Percentiles rank a stretch among this genome's conserved stretches.
phyloP scores from a whole-genome alignment of 2,329 filamentous ascomycete species.

The Sarocladium oryzae region DNA sequence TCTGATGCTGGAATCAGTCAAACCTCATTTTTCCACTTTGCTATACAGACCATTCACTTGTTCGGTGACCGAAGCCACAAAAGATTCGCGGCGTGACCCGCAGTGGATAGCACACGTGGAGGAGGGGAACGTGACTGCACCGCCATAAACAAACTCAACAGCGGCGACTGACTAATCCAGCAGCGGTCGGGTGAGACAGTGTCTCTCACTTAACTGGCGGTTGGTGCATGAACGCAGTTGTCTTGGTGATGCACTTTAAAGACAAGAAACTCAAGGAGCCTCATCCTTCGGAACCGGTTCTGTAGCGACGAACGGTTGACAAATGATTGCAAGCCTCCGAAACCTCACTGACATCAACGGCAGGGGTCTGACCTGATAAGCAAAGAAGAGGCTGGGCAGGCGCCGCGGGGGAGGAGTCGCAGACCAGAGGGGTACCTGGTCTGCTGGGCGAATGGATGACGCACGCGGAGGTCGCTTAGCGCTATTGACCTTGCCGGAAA shows the following conservation, averaged over 20 bases:
- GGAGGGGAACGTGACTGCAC: background rate
- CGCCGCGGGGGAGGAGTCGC: no score
- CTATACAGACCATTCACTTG: no score
- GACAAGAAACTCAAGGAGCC: no score
- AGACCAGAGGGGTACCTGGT: background rate
- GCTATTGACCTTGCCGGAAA: background rate
- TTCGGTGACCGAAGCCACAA: no score
- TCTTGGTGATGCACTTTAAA: background rate
- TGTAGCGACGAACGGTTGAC: no score
- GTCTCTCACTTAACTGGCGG: background rate
- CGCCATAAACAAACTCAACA: background rate
- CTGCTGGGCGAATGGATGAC: background rate
- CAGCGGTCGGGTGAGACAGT: background rate
- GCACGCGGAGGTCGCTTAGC: background rate
- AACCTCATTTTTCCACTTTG: no score
- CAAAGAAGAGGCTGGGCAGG: background rate
- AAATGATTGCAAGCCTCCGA: background rate
- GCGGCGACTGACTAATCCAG: background rate
- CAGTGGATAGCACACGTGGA: constrained; percentile 1
- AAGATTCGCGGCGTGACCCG: background rate
- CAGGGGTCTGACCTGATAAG: background rate
- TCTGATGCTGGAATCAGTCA: no score
- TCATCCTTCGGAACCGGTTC: no score
- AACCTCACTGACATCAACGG: constrained; percentile 2
- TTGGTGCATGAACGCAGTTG: background rate